phyloP scores from a whole-genome alignment of 2,329 filamentous ascomycete genomes.

The Triangularia verruculosa region DNA sequence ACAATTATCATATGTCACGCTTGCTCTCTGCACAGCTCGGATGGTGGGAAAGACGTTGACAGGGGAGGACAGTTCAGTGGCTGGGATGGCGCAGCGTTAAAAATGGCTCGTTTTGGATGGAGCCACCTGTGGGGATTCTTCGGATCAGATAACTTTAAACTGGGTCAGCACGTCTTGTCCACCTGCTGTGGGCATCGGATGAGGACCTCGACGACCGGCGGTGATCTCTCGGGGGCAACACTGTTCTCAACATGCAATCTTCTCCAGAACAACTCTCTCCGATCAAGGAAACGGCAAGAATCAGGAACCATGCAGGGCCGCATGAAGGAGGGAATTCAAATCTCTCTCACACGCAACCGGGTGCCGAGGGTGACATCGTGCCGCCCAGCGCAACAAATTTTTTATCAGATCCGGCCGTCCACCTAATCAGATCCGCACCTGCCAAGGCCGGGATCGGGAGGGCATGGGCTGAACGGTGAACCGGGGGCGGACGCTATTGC shows the following conservation, averaged over 20 bases:
- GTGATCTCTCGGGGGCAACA: background rate
- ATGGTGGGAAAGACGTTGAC: background rate
- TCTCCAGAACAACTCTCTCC: background rate
- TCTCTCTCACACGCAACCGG: background rate
- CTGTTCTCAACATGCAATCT: too few relatives aligned
- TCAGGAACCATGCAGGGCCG: background rate
- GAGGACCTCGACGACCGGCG: background rate
- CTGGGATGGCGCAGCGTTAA: background rate
- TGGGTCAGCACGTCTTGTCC: background rate
- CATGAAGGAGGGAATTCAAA: background rate
- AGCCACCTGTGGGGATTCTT: background rate
- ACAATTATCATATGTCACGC: too few relatives aligned
- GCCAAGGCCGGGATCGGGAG: constrained; percentile 25
- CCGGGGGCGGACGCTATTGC: constrained; percentile 16
- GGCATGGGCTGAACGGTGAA: too few relatives aligned
- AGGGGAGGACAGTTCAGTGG: background rate
- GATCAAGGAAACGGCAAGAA: background rate
- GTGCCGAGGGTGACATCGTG: background rate
- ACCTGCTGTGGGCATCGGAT: background rate
- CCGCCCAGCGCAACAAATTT: constrained; percentile 1
- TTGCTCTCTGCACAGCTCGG: too few relatives aligned
- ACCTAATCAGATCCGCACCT: constrained; percentile 24
- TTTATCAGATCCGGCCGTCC: constrained; percentile 24
- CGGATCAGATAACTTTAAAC: constrained; percentile 24
- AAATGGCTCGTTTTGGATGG: constrained; percentile 9